Percentiles rank a stretch among this genome's conserved stretches.
phyloP scores from a whole-genome alignment of 148 eudicot species.

The Fagopyrum tataricum region DNA sequence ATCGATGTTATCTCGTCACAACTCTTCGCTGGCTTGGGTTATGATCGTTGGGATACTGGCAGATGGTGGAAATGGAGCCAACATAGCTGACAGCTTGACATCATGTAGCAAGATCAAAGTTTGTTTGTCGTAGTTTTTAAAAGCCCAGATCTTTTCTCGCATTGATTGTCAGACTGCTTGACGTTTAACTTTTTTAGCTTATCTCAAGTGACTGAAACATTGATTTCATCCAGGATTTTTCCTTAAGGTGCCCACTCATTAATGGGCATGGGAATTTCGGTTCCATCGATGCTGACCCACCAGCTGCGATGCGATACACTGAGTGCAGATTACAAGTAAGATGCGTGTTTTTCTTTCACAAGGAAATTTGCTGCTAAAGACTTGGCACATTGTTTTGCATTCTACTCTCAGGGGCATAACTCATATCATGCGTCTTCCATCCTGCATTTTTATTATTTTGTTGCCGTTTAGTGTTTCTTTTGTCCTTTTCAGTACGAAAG shows the following conservation, averaged over 20 bases:
- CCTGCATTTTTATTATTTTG: not conserved
- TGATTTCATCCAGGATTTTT: conserved; percentile 59
- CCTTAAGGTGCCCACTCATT: conserved; percentile 80
- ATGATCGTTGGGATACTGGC: no score
- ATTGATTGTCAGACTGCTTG: not conserved
- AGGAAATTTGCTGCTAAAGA: not conserved
- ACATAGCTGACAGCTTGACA: no score
- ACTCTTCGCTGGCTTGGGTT: no score
- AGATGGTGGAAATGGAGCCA: no score
- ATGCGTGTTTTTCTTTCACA: conserved; percentile 6
- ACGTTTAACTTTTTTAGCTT: not conserved
- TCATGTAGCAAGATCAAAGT: not conserved
- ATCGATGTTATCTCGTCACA: no score
- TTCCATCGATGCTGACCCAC: conserved; percentile 94
- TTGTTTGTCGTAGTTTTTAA: not conserved
- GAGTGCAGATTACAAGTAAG: conserved; percentile 94
- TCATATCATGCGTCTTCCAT: not conserved
- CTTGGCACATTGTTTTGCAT: conserved; percentile 5
- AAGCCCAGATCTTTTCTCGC: not conserved
- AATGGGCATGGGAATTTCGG: conserved; percentile 99
- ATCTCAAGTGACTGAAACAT: not conserved
- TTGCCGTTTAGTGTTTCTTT: not conserved
- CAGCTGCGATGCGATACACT: conserved; percentile 99
- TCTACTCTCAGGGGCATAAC: not conserved
- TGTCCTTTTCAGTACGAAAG: not conserved